Evolutionary conservation across 2,329 filamentous ascomycete species (phyloP).

Genomic region (Exophiala oligosperma): DNA sequence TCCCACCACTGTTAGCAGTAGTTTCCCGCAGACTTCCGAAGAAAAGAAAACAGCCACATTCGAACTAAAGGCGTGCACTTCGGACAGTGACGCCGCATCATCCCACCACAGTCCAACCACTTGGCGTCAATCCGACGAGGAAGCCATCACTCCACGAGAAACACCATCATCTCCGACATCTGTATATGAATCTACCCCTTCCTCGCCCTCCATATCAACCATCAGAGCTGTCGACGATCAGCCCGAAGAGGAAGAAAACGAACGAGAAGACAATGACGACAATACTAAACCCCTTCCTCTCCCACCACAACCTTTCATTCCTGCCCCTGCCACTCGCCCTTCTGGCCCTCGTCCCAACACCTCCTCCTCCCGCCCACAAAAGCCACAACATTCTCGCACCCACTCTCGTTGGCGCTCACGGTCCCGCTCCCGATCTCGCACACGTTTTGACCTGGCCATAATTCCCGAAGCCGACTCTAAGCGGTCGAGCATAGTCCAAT

Average conservation of each 20-base stretch:
- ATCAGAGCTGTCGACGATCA: neutral
- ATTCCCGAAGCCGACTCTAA: neutral
- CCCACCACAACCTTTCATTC: constrained; percentile 1
- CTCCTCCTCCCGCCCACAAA: neutral
- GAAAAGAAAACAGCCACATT: neutral
- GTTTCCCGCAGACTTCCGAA: neutral
- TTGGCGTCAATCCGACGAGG: constrained; percentile 33
- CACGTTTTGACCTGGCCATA: neutral
- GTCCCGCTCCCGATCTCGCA: neutral
- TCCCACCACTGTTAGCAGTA: neutral
- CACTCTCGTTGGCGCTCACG: neutral
- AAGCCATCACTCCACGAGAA: constrained; percentile 32
- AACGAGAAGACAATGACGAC: neutral
- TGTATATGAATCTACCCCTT: constrained; percentile 35
- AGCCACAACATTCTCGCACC: neutral
- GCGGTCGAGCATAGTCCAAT: neutral
- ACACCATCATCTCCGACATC: constrained; percentile 7
- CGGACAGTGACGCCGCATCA: neutral
- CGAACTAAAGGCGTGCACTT: neutral
- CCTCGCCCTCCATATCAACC: constrained; percentile 35
- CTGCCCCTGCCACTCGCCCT: neutral
- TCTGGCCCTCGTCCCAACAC: constrained; percentile 9
- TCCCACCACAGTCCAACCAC: constrained; percentile 40
- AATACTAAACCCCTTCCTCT: constrained; percentile 7
- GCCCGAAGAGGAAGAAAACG: neutral